Conservation (phyloP, 1,139 yeast genomes). For the Kluyveromyces sp. region DNA sequence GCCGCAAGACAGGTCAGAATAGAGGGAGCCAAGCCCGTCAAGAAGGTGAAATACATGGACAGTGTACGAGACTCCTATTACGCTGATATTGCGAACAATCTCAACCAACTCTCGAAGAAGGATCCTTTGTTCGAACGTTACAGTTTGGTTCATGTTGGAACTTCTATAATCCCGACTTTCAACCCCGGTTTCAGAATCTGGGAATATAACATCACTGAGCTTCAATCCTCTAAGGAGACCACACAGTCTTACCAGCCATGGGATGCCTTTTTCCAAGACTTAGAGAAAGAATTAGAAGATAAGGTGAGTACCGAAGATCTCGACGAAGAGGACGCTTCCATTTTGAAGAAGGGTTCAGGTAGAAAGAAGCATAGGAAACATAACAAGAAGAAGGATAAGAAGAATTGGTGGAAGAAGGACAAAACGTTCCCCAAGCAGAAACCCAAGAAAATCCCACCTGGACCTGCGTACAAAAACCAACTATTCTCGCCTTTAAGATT, state of each 20-base stretch:
- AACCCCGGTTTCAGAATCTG: conserved; percentile 77
- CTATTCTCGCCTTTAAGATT: conserved; percentile 64
- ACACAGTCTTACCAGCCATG: conserved; percentile 36
- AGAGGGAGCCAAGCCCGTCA: conserved; percentile 57
- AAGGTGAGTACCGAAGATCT: conserved; percentile 21
- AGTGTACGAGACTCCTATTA: conserved; percentile 46
- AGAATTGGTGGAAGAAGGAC: conserved; percentile 38
- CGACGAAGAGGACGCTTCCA: conserved; percentile 17
- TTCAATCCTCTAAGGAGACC: conserved; percentile 27
- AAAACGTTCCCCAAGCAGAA: conserved; percentile 60
- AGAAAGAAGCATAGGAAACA: conserved; percentile 9
- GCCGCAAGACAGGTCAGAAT: conserved; percentile 31
- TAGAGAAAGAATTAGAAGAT: conserved; percentile 41
- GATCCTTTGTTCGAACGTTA: conserved; percentile 45
- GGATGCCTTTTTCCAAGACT: conserved; percentile 47
- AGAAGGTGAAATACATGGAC: conserved; percentile 58
- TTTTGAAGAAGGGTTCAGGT: conserved; percentile 6
- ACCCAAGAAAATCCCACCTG: conserved; percentile 49
- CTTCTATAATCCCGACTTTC: conserved; percentile 80
- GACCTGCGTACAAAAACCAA: conserved; percentile 73
- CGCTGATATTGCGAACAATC: conserved; percentile 31
- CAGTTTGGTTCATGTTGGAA: conserved; percentile 60
- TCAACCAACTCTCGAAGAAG: conserved; percentile 26
- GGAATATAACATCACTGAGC: conserved; percentile 70
- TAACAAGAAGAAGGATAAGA: conserved; percentile 13